phyloP scores from a whole-genome alignment of 2,329 filamentous ascomycete genomes.

The Ophiostoma populinum region DNA sequence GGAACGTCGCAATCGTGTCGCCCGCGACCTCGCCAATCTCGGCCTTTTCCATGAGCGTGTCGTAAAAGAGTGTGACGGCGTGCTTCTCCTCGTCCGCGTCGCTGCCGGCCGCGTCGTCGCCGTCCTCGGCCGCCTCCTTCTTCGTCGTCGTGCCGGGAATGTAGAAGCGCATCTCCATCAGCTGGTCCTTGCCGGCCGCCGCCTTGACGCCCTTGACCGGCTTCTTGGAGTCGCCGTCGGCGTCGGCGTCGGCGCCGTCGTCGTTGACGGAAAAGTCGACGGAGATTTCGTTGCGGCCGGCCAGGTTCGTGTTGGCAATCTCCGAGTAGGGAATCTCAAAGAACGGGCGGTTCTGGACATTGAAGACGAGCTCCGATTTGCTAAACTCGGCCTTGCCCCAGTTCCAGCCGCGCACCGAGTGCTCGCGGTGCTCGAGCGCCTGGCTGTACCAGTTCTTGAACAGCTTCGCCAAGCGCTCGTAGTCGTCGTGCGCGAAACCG shows the following conservation, averaged over 20 bases:
- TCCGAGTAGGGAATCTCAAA: slow-evolving; percentile 97
- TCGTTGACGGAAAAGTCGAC: slow-evolving; percentile 78
- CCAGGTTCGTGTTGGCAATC: slow-evolving; percentile 93
- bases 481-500: slow-evolving; percentile 88
- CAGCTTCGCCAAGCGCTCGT: slow-evolving; percentile 74
- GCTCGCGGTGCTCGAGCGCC: slow-evolving; percentile 80
- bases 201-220: slow-evolving; percentile 74
- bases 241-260: slow-evolving; percentile 47
- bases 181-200: slow-evolving; percentile 73
- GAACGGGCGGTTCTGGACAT: slow-evolving; percentile 86
- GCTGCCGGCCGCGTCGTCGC: slow-evolving; percentile 56
- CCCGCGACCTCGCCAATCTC: slow-evolving; percentile 99
- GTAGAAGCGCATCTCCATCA: slow-evolving; percentile 98
- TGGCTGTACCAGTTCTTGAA: slow-evolving; percentile 99
- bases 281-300: slow-evolving; percentile 93
- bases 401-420: slow-evolving; percentile 93
- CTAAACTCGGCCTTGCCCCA: slow-evolving; percentile 98
- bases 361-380: slow-evolving; percentile 89
- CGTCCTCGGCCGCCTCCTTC: slow-evolving; percentile 43
- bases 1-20: slow-evolving; percentile 92
- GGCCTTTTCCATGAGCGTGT: slow-evolving; percentile 93
- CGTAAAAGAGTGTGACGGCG: slow-evolving; percentile 93
- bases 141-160: slow-evolving; percentile 81
- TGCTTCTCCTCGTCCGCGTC: slow-evolving; percentile 72
- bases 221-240: slow-evolving; percentile 32